phyloP scores from a whole-genome alignment of 257 asterid species.

The Rauvolfia tetraphylla region DNA sequence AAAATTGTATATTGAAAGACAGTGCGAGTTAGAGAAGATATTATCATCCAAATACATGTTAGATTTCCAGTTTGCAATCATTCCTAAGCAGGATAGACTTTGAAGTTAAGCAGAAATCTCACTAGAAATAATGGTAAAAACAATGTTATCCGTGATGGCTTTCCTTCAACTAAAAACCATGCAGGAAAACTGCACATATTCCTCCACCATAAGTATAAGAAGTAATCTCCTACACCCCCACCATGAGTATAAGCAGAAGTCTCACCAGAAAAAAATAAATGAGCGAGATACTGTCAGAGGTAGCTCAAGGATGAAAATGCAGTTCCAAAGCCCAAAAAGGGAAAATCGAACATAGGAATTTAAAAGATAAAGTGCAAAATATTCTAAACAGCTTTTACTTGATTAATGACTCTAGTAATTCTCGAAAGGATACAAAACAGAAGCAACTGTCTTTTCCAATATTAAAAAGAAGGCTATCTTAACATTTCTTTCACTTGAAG shows the following conservation, averaged over 20 bases:
- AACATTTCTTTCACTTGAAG: not conserved
- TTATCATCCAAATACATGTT: not conserved
- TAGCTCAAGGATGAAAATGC: not conserved
- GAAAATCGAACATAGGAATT: not conserved
- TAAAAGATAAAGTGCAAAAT: not conserved
- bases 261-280: not conserved
- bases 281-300: not conserved
- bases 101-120: not conserved
- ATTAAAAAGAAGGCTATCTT: not conserved
- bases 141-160: not conserved
- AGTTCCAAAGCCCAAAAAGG: not conserved
- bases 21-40: not conserved
- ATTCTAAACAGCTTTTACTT: constrained; percentile 1
- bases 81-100: not conserved
- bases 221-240: not conserved
- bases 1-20: not conserved
- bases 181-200: not conserved
- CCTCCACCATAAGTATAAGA: not conserved
- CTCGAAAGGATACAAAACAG: not conserved
- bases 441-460: not conserved
- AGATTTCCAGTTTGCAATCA: not conserved
- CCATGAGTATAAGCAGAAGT: too few relatives aligned
- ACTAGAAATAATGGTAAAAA: not conserved
- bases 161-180: constrained; percentile 8
- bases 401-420: not conserved